Percentiles rank a stretch among this genome's conserved stretches.
Evolutionary conservation across 23 red algal species (phyloP).

Genomic region (Gracilaria domingensis): DNA sequence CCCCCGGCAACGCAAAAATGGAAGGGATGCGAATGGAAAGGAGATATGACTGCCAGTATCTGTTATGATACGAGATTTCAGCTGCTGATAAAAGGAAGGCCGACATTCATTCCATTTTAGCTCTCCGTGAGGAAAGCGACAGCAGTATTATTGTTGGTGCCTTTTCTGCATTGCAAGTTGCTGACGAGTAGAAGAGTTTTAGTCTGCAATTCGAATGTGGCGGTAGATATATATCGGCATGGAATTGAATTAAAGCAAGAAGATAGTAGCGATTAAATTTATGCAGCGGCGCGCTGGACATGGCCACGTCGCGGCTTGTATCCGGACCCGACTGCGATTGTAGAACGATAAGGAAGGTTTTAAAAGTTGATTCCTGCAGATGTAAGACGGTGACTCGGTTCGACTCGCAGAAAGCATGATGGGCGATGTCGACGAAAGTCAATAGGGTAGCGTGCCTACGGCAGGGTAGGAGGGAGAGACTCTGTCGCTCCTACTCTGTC

Average conservation of each 20-base stretch:
- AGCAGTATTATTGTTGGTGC: constrained; percentile 21
- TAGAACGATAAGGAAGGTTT: too few relatives aligned
- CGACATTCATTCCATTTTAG: neutral
- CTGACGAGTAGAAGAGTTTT: neutral
- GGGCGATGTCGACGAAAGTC: too few relatives aligned
- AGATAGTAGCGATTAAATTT: neutral
- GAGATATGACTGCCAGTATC: neutral
- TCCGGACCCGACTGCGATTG: too few relatives aligned
- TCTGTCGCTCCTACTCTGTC: too few relatives aligned
- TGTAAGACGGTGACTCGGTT: too few relatives aligned
- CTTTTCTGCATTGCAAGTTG: constrained; percentile 20
- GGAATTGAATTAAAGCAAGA: constrained; percentile 4
- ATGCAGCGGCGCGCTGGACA: too few relatives aligned
- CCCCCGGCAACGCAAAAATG: neutral
- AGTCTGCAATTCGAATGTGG: constrained; percentile 7
- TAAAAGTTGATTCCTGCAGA: too few relatives aligned
- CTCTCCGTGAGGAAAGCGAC: constrained; percentile 21
- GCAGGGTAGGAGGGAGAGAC: too few relatives aligned
- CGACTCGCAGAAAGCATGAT: too few relatives aligned
- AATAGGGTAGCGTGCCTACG: too few relatives aligned
- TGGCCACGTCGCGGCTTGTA: too few relatives aligned
- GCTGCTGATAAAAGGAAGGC: constrained; percentile 16
- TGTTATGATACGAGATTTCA: neutral
- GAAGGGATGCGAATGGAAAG: neutral
- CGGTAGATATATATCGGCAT: neutral